Percentiles rank a stretch among this genome's conserved stretches.
phyloP scores from a whole-genome alignment of 2,329 filamentous ascomycete genomes.

The Clonostachys rhizophaga region DNA sequence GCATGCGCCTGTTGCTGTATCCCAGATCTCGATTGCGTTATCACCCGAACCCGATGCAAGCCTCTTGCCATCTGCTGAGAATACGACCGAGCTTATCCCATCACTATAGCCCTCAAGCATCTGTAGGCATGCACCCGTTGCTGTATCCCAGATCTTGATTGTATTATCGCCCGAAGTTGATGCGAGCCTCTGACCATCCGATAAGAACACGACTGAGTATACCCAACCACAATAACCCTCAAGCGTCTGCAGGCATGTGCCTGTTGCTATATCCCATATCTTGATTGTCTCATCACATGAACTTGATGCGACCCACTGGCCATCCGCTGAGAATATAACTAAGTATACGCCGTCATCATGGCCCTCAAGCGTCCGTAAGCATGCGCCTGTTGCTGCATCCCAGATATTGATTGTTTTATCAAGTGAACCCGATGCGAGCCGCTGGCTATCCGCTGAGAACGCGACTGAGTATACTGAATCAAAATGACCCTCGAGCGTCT shows the following conservation, averaged over 20 bases:
- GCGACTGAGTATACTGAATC: background rate
- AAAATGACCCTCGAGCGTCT: too few relatives aligned
- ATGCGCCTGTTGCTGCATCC: constrained; percentile 1
- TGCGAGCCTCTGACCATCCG: background rate
- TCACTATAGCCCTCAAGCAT: background rate
- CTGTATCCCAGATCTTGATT: background rate
- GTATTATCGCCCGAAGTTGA: background rate
- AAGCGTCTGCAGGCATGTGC: background rate
- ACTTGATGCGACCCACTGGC: constrained; percentile 1
- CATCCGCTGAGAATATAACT: constrained; percentile 1
- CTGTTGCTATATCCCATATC: constrained; percentile 1
- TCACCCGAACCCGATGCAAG: too few relatives aligned
- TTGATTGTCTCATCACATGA: constrained; percentile 2
- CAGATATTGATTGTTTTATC: constrained; percentile 2
- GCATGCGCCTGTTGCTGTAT: too few relatives aligned
- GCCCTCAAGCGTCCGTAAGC: constrained; percentile 4
- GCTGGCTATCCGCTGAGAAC: background rate
- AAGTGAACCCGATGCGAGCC: constrained; percentile 1
- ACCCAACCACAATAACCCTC: background rate
- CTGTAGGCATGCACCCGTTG: background rate
- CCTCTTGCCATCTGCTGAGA: too few relatives aligned
- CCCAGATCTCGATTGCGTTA: too few relatives aligned
- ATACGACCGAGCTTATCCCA: too few relatives aligned
- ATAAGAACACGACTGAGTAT: background rate
- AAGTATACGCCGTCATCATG: background rate